Conservation (phyloP, 2,329 filamentous ascomycete species). For the Aureobasidium sp. region DNA sequence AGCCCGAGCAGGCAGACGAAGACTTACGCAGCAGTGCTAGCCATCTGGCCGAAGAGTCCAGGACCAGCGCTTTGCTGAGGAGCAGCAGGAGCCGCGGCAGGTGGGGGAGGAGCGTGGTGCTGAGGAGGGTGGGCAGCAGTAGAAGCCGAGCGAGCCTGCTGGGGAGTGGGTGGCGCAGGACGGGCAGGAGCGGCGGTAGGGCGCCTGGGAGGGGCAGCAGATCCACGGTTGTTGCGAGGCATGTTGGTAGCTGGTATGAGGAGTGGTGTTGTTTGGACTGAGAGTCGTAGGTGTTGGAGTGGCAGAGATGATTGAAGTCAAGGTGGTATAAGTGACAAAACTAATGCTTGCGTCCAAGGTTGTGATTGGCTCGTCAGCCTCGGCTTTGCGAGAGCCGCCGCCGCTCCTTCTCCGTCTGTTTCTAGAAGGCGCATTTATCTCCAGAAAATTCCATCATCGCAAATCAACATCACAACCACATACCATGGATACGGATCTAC, state of each 20-base stretch:
- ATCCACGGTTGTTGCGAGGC: slow-evolving; percentile 43
- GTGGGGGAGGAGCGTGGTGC: slow-evolving; percentile 43
- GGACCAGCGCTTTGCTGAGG: slow-evolving; percentile 55
- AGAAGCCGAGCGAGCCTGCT: slow-evolving; percentile 45
- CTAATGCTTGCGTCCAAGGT: background rate
- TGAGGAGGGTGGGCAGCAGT: slow-evolving; percentile 41
- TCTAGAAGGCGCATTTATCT: slow-evolving; percentile 8
- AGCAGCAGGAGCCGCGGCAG: slow-evolving; percentile 30
- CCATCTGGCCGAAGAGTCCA: slow-evolving; percentile 94
- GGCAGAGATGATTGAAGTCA: background rate
- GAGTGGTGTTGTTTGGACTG: background rate
- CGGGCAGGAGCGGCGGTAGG: slow-evolving; percentile 37
- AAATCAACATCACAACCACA: slow-evolving; percentile 8
- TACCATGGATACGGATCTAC: slow-evolving; percentile 54
- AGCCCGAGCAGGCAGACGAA: slow-evolving; percentile 12
- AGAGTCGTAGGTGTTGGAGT: background rate
- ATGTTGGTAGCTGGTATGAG: slow-evolving; percentile 28
- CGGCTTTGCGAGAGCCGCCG: background rate
- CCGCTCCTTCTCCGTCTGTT: background rate
- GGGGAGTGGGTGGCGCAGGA: slow-evolving; percentile 62
- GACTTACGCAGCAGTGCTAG: slow-evolving; percentile 91
- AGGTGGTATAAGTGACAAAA: slow-evolving; percentile 5
- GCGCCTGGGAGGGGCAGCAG: slow-evolving; percentile 39
- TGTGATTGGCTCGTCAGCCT: slow-evolving; percentile 9
- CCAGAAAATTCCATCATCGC: slow-evolving; percentile 5